A percentile compares a stretch with the other conserved stretches of the same genome.
Conservation (phyloP, 108 stramenopile genomes). For the Discostella pseudostelligera region DNA sequence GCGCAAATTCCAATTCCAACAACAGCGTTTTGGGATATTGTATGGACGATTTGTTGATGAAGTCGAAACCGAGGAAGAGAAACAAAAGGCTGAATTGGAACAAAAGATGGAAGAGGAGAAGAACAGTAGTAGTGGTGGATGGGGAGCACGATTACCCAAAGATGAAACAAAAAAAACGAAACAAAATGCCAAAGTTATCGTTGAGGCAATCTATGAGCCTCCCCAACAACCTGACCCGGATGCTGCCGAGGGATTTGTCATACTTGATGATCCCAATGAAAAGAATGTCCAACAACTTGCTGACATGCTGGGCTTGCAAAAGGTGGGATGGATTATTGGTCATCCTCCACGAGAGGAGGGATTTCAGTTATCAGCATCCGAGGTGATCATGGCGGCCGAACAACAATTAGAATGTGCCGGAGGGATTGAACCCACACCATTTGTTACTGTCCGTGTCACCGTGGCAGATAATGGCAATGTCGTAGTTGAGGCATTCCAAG, state of each 20-base stretch:
- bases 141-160: conserved; percentile 37
- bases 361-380: conserved; percentile 84
- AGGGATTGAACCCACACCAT: conserved; percentile 94
- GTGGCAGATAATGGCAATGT: conserved; percentile 77
- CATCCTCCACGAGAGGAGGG: conserved; percentile 93
- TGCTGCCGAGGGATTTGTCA: conserved; percentile 84
- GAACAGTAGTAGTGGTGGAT: conserved; percentile 6
- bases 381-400: conserved; percentile 93
- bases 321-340: conserved; percentile 97
- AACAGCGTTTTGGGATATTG: conserved; percentile 87
- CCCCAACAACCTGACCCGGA: conserved; percentile 85
- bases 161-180: conserved; percentile 14
- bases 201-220: conserved; percentile 97
- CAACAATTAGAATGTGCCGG: conserved; percentile 92
- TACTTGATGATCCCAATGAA: conserved; percentile 89
- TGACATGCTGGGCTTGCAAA: conserved; percentile 68
- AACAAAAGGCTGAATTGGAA: conserved; percentile 15
- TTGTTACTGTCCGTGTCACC: conserved; percentile 91
- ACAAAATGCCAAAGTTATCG: conserved; percentile 55
- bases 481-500: conserved; percentile 93
- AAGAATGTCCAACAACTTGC: conserved; percentile 86
- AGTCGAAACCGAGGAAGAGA: conserved; percentile 40
- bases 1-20: conserved; percentile 82
- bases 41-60: conserved; percentile 85
- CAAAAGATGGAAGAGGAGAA: conserved; percentile 31